Percentiles rank a stretch among this genome's conserved stretches.
Evolutionary conservation across 176 grass and related monocot genomes (phyloP).

Genomic region (Musa troglodytarum): DNA sequence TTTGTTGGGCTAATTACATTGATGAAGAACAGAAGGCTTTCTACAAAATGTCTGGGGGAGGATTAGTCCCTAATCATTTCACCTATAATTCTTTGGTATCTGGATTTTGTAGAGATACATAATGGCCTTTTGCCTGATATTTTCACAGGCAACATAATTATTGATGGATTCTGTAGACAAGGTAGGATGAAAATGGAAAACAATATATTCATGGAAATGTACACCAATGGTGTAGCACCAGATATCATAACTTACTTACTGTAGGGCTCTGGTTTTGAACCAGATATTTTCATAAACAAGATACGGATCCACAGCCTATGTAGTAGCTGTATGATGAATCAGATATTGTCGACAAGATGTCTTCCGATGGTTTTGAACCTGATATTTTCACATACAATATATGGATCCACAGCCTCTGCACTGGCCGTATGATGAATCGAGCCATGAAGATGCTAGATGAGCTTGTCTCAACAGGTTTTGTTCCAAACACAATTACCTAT

Average conservation of each 20-base stretch:
- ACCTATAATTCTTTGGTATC: constrained; percentile 86
- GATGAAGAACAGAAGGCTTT: constrained; percentile 56
- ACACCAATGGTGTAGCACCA: constrained; percentile 47
- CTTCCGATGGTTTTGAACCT: constrained; percentile 57
- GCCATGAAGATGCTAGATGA: constrained; percentile 64
- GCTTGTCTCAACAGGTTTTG: constrained; percentile 39
- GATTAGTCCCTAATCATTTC: constrained; percentile 78
- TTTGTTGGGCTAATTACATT: constrained; percentile 48
- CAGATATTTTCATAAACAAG: constrained; percentile 90
- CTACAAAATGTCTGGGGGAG: constrained; percentile 51
- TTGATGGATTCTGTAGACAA: constrained; percentile 67
- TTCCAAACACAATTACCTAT: constrained; percentile 66
- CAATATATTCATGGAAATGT: constrained; percentile 50
- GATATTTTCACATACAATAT: constrained; percentile 98
- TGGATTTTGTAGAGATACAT: constrained; percentile 50
- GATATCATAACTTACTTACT: constrained; percentile 77
- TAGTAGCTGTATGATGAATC: constrained; percentile 36
- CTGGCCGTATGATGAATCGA: constrained; percentile 50
- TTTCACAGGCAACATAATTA: constrained; percentile 84
- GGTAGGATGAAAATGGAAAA: constrained; percentile 51
- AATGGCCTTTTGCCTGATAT: constrained; percentile 79
- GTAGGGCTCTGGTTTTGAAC: constrained; percentile 53
- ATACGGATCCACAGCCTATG: constrained; percentile 81
- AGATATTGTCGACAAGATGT: constrained; percentile 67
- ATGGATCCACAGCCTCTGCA: constrained; percentile 76